Evolutionary conservation across 768 basidiomycete species (phyloP), one percentile per base, ranked within the genome.

Genomic region (Cystobasidium onofrii): DNA sequence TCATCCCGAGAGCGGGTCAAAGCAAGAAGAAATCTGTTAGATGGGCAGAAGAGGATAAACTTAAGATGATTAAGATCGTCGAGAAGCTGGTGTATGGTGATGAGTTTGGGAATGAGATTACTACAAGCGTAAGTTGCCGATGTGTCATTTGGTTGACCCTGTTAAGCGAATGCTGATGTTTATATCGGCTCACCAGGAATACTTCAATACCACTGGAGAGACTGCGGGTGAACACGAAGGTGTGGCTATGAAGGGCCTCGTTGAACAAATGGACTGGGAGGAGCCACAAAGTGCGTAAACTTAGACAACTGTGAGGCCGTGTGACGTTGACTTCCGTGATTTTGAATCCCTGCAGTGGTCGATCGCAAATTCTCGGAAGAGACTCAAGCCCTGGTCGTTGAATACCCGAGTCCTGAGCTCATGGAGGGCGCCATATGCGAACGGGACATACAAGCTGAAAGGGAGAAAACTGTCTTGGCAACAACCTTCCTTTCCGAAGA

Each of bases 191-290:
- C 1, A n/a, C 1, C 15, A 71, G 34, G 54, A 71, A 12, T 71
- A 71, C 54, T 71, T 71, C 54, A 71, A 71, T 31, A 71, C 69
- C 20, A 44, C 31, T 17, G 69, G 69, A 20, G 69, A 71, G 54
- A 57, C 69, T 1, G 34, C 41, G 9, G 69, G 69, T 6, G 69
- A 60, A 29, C 33, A 55, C 18, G 69, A 71, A 27, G 69, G 69
- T 36, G 54, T 29, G 4, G 69, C 69, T 1, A 71, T 71, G 69
- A 55, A 71, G 25, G 33, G 33, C n/a, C 55, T 71, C 4, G 33
- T 44, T 9, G 69, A 71, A 41, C 50, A 71, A 29, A 60, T 71
- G 3, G 69, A 71, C 17, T 71, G 69, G 69, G 69, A 71, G 15
- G 55, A 34, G n/a, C 69, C 69, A 41, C 52, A 52, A 29, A 9